phyloP scores from a whole-genome alignment of 495 filamentous ascomycete species.

The Durotheca rogersii region DNA sequence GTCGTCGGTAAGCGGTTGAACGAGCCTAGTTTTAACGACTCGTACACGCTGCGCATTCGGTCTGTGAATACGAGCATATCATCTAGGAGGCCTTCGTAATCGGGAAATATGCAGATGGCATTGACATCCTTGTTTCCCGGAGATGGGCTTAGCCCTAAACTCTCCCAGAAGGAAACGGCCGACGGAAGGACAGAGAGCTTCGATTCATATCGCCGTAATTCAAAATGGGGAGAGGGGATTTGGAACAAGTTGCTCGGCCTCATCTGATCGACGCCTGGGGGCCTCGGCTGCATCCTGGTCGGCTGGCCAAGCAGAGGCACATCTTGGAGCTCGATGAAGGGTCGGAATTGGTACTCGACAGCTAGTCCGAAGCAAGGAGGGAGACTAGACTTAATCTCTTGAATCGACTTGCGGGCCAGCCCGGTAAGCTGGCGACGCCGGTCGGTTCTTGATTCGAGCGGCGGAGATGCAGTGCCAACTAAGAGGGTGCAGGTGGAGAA shows the following conservation, averaged over 20 bases:
- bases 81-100: conserved; percentile 55
- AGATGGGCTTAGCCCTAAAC: conserved; percentile 76
- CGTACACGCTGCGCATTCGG: conserved; percentile 70
- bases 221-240: conserved; percentile 66
- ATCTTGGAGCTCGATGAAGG: conserved; percentile 55
- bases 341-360: conserved; percentile 43
- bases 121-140: conserved; percentile 77
- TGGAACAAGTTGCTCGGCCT: conserved; percentile 47
- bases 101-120: conserved; percentile 77
- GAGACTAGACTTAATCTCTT: conserved; percentile 41
- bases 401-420: conserved; percentile 42
- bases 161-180: conserved; percentile 87
- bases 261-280: conserved; percentile 38
- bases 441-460: conserved; percentile 27
- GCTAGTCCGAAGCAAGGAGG: conserved; percentile 41
- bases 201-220: conserved; percentile 72
- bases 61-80: conserved; percentile 69
- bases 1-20: conserved; percentile 60
- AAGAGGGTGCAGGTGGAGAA: conserved; percentile 48
- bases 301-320: conserved; percentile 48
- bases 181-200: conserved; percentile 76
- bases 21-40: conserved; percentile 73
- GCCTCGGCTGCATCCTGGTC: conserved; percentile 48
- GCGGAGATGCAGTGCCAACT: conserved; percentile 9
- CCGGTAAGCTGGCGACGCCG: conserved; percentile 40